Base-by-base conservation (phyloP, 164 flowering plant genomes). In the Magnolia kwangsiensis region DNA sequence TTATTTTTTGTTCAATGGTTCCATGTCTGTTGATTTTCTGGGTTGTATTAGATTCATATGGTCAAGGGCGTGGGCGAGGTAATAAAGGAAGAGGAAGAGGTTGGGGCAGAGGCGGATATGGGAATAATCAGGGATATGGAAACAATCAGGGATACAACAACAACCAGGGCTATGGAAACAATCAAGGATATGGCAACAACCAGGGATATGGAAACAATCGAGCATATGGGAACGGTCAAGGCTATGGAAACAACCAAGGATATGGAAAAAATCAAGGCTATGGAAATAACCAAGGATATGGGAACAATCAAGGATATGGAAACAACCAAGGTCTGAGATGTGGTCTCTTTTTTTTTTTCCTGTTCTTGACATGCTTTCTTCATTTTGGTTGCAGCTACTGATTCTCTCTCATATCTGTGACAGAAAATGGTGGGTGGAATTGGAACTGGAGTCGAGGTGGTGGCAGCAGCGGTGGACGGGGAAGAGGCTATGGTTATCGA, bases 1-100 rank as follows among this genome's bases (percentile, higher is more conserved):
- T 37, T 37, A 37, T n/a, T 37, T 37, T 37, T 37, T 37, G 45
- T 65, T 24, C 68, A 65, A 63, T 23, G 24, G 5, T 8, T 68
- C 45, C 19, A 11, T 16, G 7, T 3, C 31, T 9, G 49, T 21
- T 65, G 68, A 65, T 11, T 31, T 68, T 29, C n/a, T 68, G 50
- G 29, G 29, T 2, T 68, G 19, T 68, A 24, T 1, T 76, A 90
- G 98, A 92, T 76, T 85, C 89, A 21, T 82, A 86, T 88, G 91
- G 87, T 67, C 83, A 86, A 61, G 92, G 92, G 19, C 84, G 91
- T 67, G 95, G 92, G 49, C 92, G 92, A 78, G 93, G 91, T 50
- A 55, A 55, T 55, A 81, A 87, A 76, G 87, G 87, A 49, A 81
- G 93, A 80, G 92, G 92, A 51, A 77, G 89, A 23, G 84, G 90